A percentile compares a stretch with the other conserved stretches of the same genome.
Conservation (phyloP, 2,329 filamentous ascomycete species). For the Boeremia lycopersici region DNA sequence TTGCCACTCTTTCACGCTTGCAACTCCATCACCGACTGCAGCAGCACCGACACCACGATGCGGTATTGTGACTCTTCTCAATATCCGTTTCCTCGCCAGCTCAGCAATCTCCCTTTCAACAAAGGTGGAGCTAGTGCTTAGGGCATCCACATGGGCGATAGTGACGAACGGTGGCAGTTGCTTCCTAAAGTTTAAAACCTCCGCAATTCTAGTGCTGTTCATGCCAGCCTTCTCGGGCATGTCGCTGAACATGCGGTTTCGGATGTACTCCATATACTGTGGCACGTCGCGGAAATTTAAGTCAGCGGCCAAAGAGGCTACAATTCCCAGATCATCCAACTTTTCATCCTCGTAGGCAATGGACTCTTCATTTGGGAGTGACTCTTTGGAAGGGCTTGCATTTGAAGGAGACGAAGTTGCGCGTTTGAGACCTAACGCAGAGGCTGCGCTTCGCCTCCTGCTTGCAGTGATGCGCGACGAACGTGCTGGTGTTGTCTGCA, state of each 20-base stretch:
- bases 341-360: constrained; percentile 45
- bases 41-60: constrained; percentile 62
- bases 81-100: constrained; percentile 61
- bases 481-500: constrained; percentile 39
- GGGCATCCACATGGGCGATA: constrained; percentile 68
- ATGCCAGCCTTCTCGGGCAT: constrained; percentile 67
- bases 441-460: constrained; percentile 29
- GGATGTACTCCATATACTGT: constrained; percentile 68
- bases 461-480: constrained; percentile 41
- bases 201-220: constrained; percentile 66
- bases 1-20: constrained; percentile 60
- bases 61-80: constrained; percentile 69
- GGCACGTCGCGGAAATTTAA: constrained; percentile 65
- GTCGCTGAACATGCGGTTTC: constrained; percentile 66
- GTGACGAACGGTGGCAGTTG: constrained; percentile 69
- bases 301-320: constrained; percentile 61
- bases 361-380: constrained; percentile 27
- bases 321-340: constrained; percentile 66
- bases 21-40: constrained; percentile 68
- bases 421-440: constrained; percentile 38
- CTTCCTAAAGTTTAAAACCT: constrained; percentile 66
- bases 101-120: constrained; percentile 72
- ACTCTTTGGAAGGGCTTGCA: constrained; percentile 45
- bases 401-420: constrained; percentile 48
- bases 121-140: constrained; percentile 66